Base-by-base conservation (phyloP, 352 stramenopile species). In the Thalassiosira hispida region DNA sequence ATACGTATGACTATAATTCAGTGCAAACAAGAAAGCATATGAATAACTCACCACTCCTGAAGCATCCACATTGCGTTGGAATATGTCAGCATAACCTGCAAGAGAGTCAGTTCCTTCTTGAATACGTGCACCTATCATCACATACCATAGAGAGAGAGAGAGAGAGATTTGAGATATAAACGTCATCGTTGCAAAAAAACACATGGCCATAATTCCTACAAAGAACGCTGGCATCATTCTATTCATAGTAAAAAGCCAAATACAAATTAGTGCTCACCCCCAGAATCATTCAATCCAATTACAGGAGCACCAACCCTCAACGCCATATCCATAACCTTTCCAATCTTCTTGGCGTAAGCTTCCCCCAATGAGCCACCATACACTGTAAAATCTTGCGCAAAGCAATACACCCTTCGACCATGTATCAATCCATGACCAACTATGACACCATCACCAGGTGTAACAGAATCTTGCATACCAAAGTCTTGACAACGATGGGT, bases 291-390 rank as follows among this genome's bases (percentile, higher is more conserved):
- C 14, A 99, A 90, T 16, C 97, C 97, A 77, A 99, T 98, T 0
- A 99, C 95, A 11, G 97, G 97, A 23, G 95, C 96, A 16, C 96
- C 96, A n/a, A 98, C 90, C 59, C 96, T 91, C 87, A 97, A 93
- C 12, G 96, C 97, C 89, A 98, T 97, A 71, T 99, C 96, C 97
- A 99, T 99, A 84, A 99, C 94, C 88, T 99, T 99, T 83, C 98
- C 94, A 78, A 99, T 99, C 90, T 99, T 99, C 75, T 98, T 92
- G 0, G 97, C 97, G 84, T 99, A 96, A 12, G 96, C 98, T 79
- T 98, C 96, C 53, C 90, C 97, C 14, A 99, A 86, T 81, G 88
- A 97, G 46, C 97, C 97, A 52, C 97, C 97, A 76, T 98, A 97
- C 14, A 99, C 97, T 4, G 97, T 99, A 77, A 99, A 99, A 87